Conservation (phyloP, 805 yeast genomes). For the Lipomyces yamanashiensis region DNA sequence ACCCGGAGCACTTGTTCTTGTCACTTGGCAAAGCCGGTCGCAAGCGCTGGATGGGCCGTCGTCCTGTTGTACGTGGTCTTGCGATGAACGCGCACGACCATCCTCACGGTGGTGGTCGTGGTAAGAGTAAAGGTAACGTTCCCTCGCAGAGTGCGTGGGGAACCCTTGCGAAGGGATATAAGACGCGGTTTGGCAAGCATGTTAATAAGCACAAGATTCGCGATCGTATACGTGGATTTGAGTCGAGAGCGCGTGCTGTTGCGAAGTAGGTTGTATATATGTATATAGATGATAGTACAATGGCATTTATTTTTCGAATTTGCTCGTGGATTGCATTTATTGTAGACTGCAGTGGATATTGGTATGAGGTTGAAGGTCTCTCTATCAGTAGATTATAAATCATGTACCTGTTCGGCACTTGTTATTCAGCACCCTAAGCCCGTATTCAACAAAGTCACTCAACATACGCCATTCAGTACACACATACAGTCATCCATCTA, state of each 20-base stretch:
- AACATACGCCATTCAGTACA: too few species aligned
- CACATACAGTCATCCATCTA: too few species aligned
- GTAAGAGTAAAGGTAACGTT: conserved; percentile 96
- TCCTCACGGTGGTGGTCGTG: conserved; percentile 99
- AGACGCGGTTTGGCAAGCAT: conserved; percentile 78
- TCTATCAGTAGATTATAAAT: too few species aligned
- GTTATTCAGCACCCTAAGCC: too few species aligned
- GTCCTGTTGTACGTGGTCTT: conserved; percentile 96
- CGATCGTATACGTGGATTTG: conserved; percentile 86
- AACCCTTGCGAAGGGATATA: conserved; percentile 83
- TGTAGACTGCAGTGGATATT: too few species aligned
- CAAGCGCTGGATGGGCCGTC: conserved; percentile 84
- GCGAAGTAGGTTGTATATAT: not conserved
- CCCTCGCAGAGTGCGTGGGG: conserved; percentile 97
- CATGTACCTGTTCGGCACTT: too few species aligned
- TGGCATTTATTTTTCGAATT: not conserved
- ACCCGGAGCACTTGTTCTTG: conserved; percentile 86
- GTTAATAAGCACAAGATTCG: conserved; percentile 82
- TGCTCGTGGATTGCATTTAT: too few species aligned
- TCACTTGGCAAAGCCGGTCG: conserved; percentile 97
- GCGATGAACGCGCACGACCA: conserved; percentile 98
- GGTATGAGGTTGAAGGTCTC: too few species aligned
- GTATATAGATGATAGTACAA: not conserved
- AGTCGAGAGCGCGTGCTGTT: conserved; percentile 25
- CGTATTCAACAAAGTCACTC: too few species aligned